Base-by-base conservation (phyloP, 176 grass and related monocot species). In the Eragrostis nindensis region DNA sequence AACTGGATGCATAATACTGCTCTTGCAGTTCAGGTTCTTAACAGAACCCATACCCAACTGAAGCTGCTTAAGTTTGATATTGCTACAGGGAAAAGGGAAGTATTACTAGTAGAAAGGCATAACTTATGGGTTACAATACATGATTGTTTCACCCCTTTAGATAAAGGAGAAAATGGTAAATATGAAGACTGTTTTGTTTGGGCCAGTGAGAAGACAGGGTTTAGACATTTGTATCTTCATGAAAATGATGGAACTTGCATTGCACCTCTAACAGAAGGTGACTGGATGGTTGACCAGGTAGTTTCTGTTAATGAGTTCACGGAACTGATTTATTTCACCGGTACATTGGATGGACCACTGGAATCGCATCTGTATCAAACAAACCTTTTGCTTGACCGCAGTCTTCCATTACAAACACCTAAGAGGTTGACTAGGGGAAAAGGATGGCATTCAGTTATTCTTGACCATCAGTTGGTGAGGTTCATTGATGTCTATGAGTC, bases 261-360 rank as follows among this genome's bases (percentile, higher is more conserved):
- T 29, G 83, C 88, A 6, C 94, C 94, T 12, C 53, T 97, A 55
- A 97, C 94, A 25, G 80, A 97, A 78, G 94, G 94, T 68, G 80
- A 89, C 52, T 97, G 94, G 91, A 87, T 93, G 86, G 88, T 97
- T 53, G 94, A 97, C 18, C 91, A 97, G 68, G 91, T 97, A 75
- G 94, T 87, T 60, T 91, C 86, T 70, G 48, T 93, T 12, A 93
- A 93, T 67, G 94, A 91, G 83, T 89, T 69, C 68, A 87, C 88
- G 73, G 91, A 88, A 49, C 49, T 97, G 60, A 11, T 93, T 6
- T 97, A 97, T 82, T 97, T 97, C 54, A 97, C 81, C 30, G 88
- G 80, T 57, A 22, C 54, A 2, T 11, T 57, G 54, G 54, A 57
- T 22, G 54, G 54, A 10, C 54, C 54, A 24, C 21, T 57, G 54